Evolutionary conservation across 352 stramenopile species (phyloP), one percentile per base, ranked within the genome.

Genomic region (Pythium utonaiense): DNA sequence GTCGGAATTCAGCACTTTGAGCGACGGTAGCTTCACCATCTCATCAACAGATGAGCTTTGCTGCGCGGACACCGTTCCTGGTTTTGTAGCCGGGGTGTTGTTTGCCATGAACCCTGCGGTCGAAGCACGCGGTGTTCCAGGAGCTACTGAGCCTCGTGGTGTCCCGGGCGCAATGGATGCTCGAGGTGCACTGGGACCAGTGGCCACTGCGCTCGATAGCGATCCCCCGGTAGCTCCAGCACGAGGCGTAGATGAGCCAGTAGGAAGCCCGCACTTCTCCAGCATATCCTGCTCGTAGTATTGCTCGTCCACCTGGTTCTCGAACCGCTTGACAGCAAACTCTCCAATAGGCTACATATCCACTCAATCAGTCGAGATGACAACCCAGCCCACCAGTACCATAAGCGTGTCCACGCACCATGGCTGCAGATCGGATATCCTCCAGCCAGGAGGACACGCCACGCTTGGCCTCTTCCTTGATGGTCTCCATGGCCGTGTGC

Each of bases 251-350:
- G 66, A 56, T 2, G 54, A 3, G 4, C 47, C 16, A 31, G 62
- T 58, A 1, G 68, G 53, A 40, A 80, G 53, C 0, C 80, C 77
- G n/a, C 75, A 85, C 38, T 91, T 88, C 40, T 91, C 78, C 1
- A 88, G 60, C 48, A 89, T 88, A 50, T 91, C 78, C 51, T 88
- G 76, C 52, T 91, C 80, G 48, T 87, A 88, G 36, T 88, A 83
- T 21, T 91, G 76, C 53, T 88, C 78, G 45, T 76, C 81, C 47
- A 91, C 70, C 72, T 89, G 80, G 61, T 88, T 89, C 64, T 92
- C 83, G 49, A 86, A 76, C 16, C 78, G 75, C 62, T 82, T 74
- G 59, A 89, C 86, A 13, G 83, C 83, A 13, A 74, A 71, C 24
- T 89, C 78, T 2, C 83, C 83, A 48, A 92, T 77, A 3, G 64